Evolutionary conservation across 2,329 filamentous ascomycete species (phyloP).

Genomic region (Cytospora schulzeri): DNA sequence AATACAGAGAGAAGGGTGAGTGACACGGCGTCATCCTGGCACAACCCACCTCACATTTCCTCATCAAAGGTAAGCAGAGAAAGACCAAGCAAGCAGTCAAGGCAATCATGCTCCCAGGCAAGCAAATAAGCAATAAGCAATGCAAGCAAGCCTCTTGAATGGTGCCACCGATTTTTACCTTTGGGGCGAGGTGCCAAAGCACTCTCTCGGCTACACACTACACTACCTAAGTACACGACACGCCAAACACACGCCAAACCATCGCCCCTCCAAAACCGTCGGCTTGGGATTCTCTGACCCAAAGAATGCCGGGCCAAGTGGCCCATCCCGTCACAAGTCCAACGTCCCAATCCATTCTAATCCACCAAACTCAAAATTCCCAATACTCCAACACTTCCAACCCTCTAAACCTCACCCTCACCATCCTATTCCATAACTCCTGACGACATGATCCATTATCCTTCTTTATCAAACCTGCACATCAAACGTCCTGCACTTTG

Average conservation of each 20-base stretch:
- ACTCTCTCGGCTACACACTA: background rate
- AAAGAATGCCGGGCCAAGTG: conserved; percentile 23
- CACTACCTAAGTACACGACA: no score
- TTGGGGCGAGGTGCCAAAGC: conserved; percentile 15
- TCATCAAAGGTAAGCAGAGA: conserved; percentile 48
- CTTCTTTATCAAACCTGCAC: conserved; percentile 26
- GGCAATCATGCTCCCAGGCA: conserved; percentile 4
- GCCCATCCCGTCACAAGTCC: conserved; percentile 21
- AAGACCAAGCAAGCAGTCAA: conserved; percentile 1
- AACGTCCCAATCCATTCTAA: conserved; percentile 4
- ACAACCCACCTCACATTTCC: conserved; percentile 45
- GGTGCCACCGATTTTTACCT: conserved; percentile 13
- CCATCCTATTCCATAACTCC: background rate
- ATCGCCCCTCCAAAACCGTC: conserved; percentile 24
- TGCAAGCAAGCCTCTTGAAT: background rate
- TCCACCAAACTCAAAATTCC: conserved; percentile 16
- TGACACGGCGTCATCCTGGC: conserved; percentile 50
- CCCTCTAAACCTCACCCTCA: conserved; percentile 5
- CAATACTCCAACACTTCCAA: background rate
- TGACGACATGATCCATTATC: conserved; percentile 17
- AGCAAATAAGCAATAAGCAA: no score
- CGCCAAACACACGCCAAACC: conserved; percentile 16
- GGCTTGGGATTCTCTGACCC: conserved; percentile 27
- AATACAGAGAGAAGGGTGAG: conserved; percentile 50
- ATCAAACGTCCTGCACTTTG: conserved; percentile 22